A percentile compares a stretch with the other conserved stretches of the same genome.
Evolutionary conservation across 2,329 filamentous ascomycete genomes (phyloP).

Genomic region (Lizonia empirigonia): DNA sequence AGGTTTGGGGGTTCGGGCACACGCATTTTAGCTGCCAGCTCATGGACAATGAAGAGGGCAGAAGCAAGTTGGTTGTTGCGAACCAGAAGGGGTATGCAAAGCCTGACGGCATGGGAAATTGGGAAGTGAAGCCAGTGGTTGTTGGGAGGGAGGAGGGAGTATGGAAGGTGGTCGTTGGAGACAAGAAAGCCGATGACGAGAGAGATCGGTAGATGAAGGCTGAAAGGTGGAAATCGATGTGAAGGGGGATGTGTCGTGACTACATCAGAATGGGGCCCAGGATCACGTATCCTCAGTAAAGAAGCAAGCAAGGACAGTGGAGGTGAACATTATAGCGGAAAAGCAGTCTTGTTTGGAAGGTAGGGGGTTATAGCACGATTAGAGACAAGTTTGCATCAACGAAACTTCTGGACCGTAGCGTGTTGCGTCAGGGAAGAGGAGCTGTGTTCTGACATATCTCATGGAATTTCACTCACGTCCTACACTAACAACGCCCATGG

Average conservation of each 20-base stretch:
- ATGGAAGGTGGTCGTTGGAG: constrained; percentile 6
- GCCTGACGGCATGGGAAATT: not conserved
- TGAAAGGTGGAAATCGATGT: not conserved
- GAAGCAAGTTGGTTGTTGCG: constrained; percentile 13
- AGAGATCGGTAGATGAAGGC: not conserved
- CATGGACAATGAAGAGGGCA: not conserved
- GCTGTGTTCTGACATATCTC: not conserved
- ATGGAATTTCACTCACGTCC: not conserved
- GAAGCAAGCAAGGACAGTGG: not conserved
- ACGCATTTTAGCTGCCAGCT: constrained; percentile 13
- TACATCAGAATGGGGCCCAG: not conserved
- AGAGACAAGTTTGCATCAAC: not conserved
- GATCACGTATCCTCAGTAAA: not conserved
- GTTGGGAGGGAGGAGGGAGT: not conserved
- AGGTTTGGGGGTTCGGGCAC: constrained; percentile 8
- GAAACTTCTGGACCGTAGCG: not conserved
- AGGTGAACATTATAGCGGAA: not conserved
- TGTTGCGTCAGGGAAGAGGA: not conserved
- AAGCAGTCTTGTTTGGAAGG: not conserved
- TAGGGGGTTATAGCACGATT: too few species aligned
- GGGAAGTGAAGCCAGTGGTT: constrained; percentile 1
- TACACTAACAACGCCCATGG: not conserved
- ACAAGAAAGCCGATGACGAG: not conserved
- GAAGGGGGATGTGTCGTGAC: not conserved
- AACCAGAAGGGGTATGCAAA: constrained; percentile 20